Percentiles rank a stretch among this genome's conserved stretches.
Conservation (phyloP, 768 basidiomycete genomes). For the Crassisporium funariophilum region DNA sequence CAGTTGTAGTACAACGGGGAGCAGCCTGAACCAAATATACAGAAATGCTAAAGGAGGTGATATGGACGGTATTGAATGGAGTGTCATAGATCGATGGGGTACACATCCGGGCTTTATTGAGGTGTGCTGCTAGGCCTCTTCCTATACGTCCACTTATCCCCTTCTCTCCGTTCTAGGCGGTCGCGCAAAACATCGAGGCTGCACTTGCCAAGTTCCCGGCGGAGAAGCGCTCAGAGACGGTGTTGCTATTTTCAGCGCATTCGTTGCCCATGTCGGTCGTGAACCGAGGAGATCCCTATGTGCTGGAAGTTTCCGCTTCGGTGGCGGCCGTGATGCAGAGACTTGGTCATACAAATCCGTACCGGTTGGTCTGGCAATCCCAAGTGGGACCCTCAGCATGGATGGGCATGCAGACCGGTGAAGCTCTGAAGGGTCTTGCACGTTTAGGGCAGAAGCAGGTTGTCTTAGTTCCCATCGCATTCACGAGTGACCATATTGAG, state of each 20-base stretch:
- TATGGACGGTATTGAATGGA: conserved; percentile 82
- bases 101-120: conserved; percentile 94
- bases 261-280: conserved; percentile 98
- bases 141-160: conserved; percentile 5
- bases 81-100: conserved; percentile 97
- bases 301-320: conserved; percentile 92
- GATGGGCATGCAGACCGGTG: conserved; percentile 97
- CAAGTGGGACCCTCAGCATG: conserved; percentile 97
- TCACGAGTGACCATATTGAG: conserved; percentile 99
- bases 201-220: conserved; percentile 80
- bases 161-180: conserved; percentile 56
- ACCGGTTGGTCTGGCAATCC: conserved; percentile 96
- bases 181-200: conserved; percentile 84
- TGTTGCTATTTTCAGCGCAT: conserved; percentile 95
- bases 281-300: conserved; percentile 97
- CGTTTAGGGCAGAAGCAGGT: conserved; percentile 74
- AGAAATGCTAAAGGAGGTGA: conserved; percentile 63
- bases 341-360: conserved; percentile 79
- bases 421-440: conserved; percentile 86
- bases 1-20: conserved; percentile 97
- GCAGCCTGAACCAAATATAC: conserved; percentile 93
- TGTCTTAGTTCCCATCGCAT: conserved; percentile 92
- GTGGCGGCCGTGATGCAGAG: conserved; percentile 93
- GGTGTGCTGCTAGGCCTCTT: conserved; percentile 47
- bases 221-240: conserved; percentile 69